These are phyloP conservation scores for Xylaria sp. DNA, from an alignment of 2,329 filamentous ascomycete genomes.

Conservation along the genomic window DNA sequence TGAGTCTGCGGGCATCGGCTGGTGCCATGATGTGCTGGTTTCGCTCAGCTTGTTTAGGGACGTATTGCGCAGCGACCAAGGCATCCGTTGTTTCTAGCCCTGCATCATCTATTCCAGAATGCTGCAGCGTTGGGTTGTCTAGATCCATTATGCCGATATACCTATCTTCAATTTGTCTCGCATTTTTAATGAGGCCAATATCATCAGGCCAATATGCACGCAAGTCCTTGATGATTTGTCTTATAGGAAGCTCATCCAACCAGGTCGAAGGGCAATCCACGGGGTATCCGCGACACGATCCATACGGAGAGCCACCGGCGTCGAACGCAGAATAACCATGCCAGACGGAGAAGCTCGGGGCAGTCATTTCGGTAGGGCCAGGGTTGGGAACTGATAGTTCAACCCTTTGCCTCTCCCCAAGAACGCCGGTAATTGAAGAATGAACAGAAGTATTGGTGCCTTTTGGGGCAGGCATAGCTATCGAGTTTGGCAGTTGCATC, in stretches of 20 bases:
- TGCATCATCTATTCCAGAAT: neutral
- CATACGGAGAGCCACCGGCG: neutral
- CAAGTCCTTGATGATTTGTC: neutral
- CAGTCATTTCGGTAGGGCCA: too few species aligned
- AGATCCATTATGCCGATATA: too few species aligned
- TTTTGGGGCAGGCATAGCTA: neutral
- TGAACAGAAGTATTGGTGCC: neutral
- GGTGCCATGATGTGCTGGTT: neutral
- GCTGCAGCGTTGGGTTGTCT: too few species aligned
- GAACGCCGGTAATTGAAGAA: neutral
- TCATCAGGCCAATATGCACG: neutral
- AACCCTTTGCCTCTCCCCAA: neutral
- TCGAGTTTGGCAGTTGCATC: neutral
- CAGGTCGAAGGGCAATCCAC: neutral
- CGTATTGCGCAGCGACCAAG: neutral
- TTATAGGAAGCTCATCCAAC: neutral
- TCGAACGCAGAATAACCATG: neutral
- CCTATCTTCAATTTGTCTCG: neutral
- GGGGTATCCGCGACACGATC: neutral
- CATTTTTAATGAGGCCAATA: neutral
- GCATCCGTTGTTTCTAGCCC: neutral
- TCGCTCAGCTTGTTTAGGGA: neutral
- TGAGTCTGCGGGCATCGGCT: neutral
- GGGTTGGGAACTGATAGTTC: neutral
- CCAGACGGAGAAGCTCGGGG: neutral